Conservation (phyloP, 257 asterid species). For the Solanum etuberosum region DNA sequence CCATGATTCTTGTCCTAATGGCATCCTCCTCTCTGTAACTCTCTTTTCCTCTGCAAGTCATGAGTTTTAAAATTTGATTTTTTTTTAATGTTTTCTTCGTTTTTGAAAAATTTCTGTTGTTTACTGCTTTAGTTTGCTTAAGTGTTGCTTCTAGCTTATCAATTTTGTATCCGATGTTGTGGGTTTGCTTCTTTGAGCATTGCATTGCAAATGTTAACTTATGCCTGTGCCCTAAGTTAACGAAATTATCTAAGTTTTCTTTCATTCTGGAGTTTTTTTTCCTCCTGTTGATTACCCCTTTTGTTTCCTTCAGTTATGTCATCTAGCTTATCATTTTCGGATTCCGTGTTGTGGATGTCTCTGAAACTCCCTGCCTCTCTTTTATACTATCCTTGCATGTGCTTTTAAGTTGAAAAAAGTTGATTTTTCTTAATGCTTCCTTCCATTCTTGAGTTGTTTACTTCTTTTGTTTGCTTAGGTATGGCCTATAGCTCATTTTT, state of each 20-base stretch:
- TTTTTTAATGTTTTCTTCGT: background rate
- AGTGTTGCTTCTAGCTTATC: background rate
- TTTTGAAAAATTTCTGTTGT: background rate
- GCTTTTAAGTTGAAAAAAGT: background rate
- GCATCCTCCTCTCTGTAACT: conserved; percentile 65
- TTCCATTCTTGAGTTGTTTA: background rate
- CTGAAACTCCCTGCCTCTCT: background rate
- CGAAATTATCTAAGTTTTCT: background rate
- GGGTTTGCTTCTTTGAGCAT: background rate
- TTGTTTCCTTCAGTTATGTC: background rate
- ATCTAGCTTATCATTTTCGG: background rate
- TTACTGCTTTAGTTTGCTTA: background rate
- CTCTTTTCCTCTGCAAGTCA: background rate
- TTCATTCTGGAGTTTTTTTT: background rate
- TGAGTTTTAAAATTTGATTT: background rate
- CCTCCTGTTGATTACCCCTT: background rate
- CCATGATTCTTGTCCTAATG: conserved; percentile 67
- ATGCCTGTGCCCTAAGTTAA: background rate
- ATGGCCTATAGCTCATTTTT: background rate
- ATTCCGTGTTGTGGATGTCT: background rate
- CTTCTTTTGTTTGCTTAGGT: background rate
- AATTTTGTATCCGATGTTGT: background rate
- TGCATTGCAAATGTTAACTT: background rate
- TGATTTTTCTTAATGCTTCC: background rate
- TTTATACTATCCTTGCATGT: background rate